phyloP scores from a whole-genome alignment of 1,284 basidiomycete genomes.

The Lentinus polychrous region DNA sequence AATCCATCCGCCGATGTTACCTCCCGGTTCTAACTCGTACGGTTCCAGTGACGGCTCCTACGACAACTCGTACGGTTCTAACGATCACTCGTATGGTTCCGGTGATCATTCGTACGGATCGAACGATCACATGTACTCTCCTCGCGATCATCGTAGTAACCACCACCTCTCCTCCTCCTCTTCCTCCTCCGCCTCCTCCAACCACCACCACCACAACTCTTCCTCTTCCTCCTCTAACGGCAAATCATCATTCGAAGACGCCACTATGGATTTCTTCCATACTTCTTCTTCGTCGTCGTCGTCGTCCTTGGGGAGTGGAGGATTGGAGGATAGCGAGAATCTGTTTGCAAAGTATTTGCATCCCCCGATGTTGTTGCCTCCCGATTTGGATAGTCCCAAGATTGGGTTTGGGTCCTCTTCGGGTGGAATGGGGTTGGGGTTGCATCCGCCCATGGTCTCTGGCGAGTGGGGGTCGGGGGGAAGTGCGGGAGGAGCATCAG shows the following conservation, averaged over 20 bases:
- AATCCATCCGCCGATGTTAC: slow-evolving; percentile 57
- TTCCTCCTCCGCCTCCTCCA: no score
- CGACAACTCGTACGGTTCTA: no score
- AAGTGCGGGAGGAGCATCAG: slow-evolving; percentile 25
- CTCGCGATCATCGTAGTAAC: no score
- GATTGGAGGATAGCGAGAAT: slow-evolving; percentile 35
- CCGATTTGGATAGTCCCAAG: slow-evolving; percentile 28
- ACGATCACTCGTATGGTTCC: no score
- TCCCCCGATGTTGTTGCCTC: slow-evolving; percentile 44
- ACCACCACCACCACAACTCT: no score
- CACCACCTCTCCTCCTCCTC: no score
- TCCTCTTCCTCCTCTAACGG: no score
- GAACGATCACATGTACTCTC: no score
- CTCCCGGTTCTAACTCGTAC: slow-evolving; percentile 21
- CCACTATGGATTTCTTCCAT: slow-evolving; percentile 46
- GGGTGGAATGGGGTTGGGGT: slow-evolving; percentile 27
- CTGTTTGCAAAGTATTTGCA: slow-evolving; percentile 50
- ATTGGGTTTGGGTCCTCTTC: neutral
- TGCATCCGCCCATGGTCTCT: slow-evolving; percentile 33
- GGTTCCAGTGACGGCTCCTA: no score
- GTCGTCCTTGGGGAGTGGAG: no score
- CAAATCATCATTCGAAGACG: slow-evolving; percentile 24
- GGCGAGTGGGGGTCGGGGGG: slow-evolving; percentile 25
- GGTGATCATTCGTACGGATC: no score
- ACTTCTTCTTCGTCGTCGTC: slow-evolving; percentile 22